A percentile compares a stretch with the other conserved stretches of the same genome.
Evolutionary conservation across 2,329 filamentous ascomycete genomes (phyloP).

Genomic region (Pseudomassariella vexata): DNA sequence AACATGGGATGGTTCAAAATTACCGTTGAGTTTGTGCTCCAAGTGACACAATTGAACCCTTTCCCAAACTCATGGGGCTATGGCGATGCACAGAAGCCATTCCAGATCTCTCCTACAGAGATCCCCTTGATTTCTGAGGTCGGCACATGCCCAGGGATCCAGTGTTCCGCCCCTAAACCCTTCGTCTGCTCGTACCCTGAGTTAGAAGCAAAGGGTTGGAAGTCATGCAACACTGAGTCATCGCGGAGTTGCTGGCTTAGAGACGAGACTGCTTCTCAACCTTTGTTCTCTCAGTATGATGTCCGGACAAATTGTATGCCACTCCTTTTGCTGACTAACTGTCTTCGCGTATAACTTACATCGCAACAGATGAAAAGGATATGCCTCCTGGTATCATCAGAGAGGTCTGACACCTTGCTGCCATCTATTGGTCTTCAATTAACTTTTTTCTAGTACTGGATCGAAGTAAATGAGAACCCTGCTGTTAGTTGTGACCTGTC

Average conservation of each 20-base stretch:
- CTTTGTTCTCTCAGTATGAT: conserved; percentile 11
- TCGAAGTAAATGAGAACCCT: conserved; percentile 9
- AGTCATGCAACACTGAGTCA: conserved; percentile 12
- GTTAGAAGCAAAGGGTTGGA: conserved; percentile 11
- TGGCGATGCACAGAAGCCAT: conserved; percentile 8
- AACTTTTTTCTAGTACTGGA: conserved; percentile 2
- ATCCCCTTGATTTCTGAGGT: background rate
- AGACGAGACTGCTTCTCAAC: conserved; percentile 9
- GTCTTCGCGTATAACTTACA: too few species aligned
- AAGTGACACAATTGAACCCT: conserved; percentile 8
- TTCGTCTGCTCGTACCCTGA: conserved; percentile 12
- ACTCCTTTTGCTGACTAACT: background rate
- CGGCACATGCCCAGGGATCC: background rate
- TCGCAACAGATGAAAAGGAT: conserved; percentile 8
- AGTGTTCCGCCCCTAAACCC: conserved; percentile 4
- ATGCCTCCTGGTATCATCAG: conserved; percentile 1
- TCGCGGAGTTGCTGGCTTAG: conserved; percentile 14
- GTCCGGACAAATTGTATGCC: conserved; percentile 11
- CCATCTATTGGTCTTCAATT: background rate
- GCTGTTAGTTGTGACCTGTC: conserved; percentile 4
- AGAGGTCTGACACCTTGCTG: background rate
- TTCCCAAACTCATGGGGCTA: conserved; percentile 6
- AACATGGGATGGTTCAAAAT: conserved; percentile 14
- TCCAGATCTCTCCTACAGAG: conserved; percentile 5
- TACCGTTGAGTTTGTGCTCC: conserved; percentile 10